Base-by-base conservation (phyloP, 345 rosid genomes). In the Gynandropsis gynandra region DNA sequence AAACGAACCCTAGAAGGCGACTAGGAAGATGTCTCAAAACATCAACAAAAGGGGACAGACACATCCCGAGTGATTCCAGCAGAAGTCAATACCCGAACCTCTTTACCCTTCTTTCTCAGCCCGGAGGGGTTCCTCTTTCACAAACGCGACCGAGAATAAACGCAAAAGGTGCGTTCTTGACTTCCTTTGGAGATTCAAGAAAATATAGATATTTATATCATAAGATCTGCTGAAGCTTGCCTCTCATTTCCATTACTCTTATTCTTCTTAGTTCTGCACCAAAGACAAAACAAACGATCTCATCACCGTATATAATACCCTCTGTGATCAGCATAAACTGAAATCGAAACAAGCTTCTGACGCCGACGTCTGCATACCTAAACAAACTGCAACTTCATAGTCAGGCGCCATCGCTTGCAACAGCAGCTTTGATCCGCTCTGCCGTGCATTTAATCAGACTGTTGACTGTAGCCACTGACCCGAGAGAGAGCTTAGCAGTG, bases 371-470 rank as follows among this genome's bases (percentile, higher is more conserved):
- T 37, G 41, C 46, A 41, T 43, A 55, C 72, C 58, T 66, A 61
- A 13, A 45, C 47, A 59, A 55, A 48, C 16, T 34, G 59, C 59
- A 0, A 9, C 40, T 39, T 37, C 69, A 35, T 13, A 16, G 46
- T 17, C 47, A 52, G 5, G 44, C 53, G 32, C 14, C 47, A 24
- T 70, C 72, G 8, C 74, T 56, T 58, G 70, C 52, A 31, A 87
- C 85, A 0, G 98, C 86, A 0, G 80, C 73, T 66, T 80, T 87
- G 69, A 92, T 92, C 72, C 95, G 73, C 68, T 82, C 95, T 1
- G 87, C 92, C 0, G 98, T 92, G 85, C 95, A 82, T 71, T 84
- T 92, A 37, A 92, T 87, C 20, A 92, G 79, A 64, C 81, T 92
- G 68, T 82, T 84, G 8, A 92, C 98, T 4, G 98, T 92, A 29